These are phyloP conservation scores for Oxytropis ochrocephala DNA, from an alignment of 306 rosid genomes.

Conservation along the genomic window DNA sequence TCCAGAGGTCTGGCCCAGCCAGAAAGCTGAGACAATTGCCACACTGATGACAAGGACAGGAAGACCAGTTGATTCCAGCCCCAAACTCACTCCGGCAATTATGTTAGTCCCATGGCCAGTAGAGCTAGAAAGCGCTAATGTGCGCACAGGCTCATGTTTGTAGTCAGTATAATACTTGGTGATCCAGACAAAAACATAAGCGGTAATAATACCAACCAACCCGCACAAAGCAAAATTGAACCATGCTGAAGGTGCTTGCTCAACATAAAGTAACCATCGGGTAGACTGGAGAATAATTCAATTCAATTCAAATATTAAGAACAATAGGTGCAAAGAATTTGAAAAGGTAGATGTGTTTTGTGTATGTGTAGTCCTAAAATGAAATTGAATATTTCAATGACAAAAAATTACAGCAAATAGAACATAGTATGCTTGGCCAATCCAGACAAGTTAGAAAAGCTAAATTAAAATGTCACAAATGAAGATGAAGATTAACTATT, in stretches of 20 bases:
- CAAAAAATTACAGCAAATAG: neutral
- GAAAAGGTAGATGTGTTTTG: neutral
- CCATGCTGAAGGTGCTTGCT: slow-evolving; percentile 99
- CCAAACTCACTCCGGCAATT: slow-evolving; percentile 98
- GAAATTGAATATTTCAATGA: slow-evolving; percentile 16
- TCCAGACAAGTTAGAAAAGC: slow-evolving; percentile 6
- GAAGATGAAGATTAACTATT: slow-evolving; percentile 35
- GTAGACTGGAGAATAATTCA: slow-evolving; percentile 65
- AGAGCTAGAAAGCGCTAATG: slow-evolving; percentile 85
- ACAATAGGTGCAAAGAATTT: neutral
- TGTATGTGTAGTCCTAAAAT: slow-evolving; percentile 6
- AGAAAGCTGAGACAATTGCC: slow-evolving; percentile 81
- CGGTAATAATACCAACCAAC: slow-evolving; percentile 90
- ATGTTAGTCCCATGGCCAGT: slow-evolving; percentile 98
- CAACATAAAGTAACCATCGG: slow-evolving; percentile 91
- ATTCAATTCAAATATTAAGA: slow-evolving; percentile 22
- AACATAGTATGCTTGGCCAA: neutral
- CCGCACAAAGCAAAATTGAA: slow-evolving; percentile 97
- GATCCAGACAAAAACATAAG: slow-evolving; percentile 81
- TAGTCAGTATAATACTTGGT: slow-evolving; percentile 95
- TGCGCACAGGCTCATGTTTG: slow-evolving; percentile 96
- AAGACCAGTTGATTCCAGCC: slow-evolving; percentile 97
- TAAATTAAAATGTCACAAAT: slow-evolving; percentile 12
- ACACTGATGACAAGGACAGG: slow-evolving; percentile 94
- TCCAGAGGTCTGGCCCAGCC: slow-evolving; percentile 90